Conservation (phyloP, 163 green algal species). For the Chlorella variabilis region DNA sequence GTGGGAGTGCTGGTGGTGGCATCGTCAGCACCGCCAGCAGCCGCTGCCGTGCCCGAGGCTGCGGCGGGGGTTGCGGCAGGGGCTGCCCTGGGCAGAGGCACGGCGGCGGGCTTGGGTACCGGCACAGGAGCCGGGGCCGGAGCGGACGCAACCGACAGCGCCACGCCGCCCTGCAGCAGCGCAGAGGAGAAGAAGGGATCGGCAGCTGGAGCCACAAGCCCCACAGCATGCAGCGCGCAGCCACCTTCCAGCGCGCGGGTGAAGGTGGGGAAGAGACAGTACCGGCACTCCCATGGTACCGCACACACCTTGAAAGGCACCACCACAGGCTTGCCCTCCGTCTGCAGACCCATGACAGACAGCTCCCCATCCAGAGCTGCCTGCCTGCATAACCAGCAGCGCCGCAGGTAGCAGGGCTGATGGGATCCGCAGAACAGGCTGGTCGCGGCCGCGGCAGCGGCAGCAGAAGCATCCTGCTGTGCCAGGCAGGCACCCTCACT, state of each 20-base stretch:
- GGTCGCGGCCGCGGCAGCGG: neutral
- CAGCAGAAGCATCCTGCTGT: neutral
- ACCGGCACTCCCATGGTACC: too few relatives aligned
- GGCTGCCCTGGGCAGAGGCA: neutral
- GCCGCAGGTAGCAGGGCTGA: too few relatives aligned
- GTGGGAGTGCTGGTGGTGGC: neutral
- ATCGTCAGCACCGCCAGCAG: neutral
- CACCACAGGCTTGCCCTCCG: neutral
- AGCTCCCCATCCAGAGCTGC: neutral
- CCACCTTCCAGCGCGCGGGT: too few relatives aligned
- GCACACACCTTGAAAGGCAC: slow-evolving; percentile 2
- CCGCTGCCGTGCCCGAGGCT: neutral
- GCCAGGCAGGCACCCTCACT: neutral
- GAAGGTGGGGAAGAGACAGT: too few relatives aligned
- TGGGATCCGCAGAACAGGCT: too few relatives aligned
- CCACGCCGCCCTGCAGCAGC: neutral
- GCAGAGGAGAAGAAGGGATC: neutral
- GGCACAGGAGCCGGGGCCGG: too few relatives aligned
- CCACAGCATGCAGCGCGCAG: too few relatives aligned
- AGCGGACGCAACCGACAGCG: neutral
- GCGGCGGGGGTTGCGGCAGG: neutral
- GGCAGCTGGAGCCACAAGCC: too few relatives aligned
- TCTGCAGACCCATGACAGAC: slow-evolving; percentile 2
- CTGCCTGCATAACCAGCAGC: neutral
- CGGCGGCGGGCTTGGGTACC: neutral